Percentiles rank a stretch among this genome's conserved stretches.
phyloP scores from a whole-genome alignment of 1,139 yeast genomes.

The Kazachstania sp. region DNA sequence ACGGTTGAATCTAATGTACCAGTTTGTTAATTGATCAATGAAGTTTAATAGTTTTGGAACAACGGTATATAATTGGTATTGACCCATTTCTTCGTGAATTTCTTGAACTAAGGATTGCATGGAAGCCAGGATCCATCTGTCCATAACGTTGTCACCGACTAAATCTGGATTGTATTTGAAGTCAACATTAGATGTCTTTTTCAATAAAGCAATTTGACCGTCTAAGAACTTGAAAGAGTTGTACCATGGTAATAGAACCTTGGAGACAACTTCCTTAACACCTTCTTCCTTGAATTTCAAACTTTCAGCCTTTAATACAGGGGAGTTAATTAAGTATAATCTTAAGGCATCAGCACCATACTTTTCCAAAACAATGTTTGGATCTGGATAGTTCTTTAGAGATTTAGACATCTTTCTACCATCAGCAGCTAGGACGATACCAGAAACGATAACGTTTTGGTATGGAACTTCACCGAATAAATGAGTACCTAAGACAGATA shows the following conservation, averaged over 20 bases:
- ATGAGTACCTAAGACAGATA: constrained; percentile 92
- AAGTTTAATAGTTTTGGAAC: constrained; percentile 84
- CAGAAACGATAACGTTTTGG: constrained; percentile 90
- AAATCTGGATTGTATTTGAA: constrained; percentile 63
- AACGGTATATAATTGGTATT: constrained; percentile 87
- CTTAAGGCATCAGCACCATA: constrained; percentile 98
- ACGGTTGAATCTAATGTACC: constrained; percentile 98
- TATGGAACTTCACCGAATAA: constrained; percentile 88
- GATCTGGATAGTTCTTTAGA: constrained; percentile 96
- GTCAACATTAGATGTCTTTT: constrained; percentile 63
- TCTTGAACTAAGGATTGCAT: constrained; percentile 80
- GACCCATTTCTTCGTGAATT: constrained; percentile 83
- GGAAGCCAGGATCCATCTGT: constrained; percentile 92
- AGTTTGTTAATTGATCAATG: constrained; percentile 92
- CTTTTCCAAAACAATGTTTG: constrained; percentile 65
- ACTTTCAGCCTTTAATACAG: constrained; percentile 93
- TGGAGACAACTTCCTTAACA: constrained; percentile 93
- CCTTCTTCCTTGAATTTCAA: constrained; percentile 97
- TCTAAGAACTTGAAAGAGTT: constrained; percentile 93
- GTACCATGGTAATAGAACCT: constrained; percentile 97
- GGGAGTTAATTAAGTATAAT: constrained; percentile 91
- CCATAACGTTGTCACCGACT: constrained; percentile 83
- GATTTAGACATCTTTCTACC: constrained; percentile 99
- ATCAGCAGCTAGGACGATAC: constrained; percentile 94
- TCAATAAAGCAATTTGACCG: constrained; percentile 79